Base-by-base conservation (phyloP, 305 asterid genomes). In the Solanum hybrid region DNA sequence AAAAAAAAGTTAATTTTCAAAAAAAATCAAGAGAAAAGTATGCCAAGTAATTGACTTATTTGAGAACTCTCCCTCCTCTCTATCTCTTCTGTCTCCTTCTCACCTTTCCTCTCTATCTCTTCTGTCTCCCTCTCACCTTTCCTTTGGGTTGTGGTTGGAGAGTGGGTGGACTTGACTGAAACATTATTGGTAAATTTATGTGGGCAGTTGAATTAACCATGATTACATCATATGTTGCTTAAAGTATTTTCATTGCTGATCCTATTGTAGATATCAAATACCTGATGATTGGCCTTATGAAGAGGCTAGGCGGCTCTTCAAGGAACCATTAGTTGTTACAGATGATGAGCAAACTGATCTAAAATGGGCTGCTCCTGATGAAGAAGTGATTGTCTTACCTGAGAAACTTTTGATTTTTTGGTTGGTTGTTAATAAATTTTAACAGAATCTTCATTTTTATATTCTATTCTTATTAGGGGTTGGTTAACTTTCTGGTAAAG, bases 341-440 rank as follows among this genome's bases (percentile, higher is more conserved):
- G 94, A 92, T 89, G 95, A 94, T 72, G 96, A 96, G 88, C 93
- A 93, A 87, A 92, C 93, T 85, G 99, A 97, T 66, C 95, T 97
- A 31, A 97, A 96, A 93, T 97, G 99, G 99, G 93, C 94, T 89
- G 91, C 99, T 91, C 99, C 99, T 37, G 98, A 96, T 94, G 99
- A 96, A 94, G 98, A 97, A 92, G 99, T 96, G 90, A 93, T 88
- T 89, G 76, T 51, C 89, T 90, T 91, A 90, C 31, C 87, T 86
- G 78, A 37, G 76, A 31, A 69, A 38, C 31, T 86, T 84, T 80
- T 82, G 71, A 86, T 86, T 90, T 69, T 85, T 90, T 34, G 31
- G 85, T 82, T 73, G 86, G 16, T 91, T 60, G 79, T 79, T 24
- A 73, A 27, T 38, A 38, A 37, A 2, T 37, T 71, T 72, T 51